Base-by-base conservation (phyloP, 768 basidiomycete genomes). In the Kwoniella bestiolae region DNA sequence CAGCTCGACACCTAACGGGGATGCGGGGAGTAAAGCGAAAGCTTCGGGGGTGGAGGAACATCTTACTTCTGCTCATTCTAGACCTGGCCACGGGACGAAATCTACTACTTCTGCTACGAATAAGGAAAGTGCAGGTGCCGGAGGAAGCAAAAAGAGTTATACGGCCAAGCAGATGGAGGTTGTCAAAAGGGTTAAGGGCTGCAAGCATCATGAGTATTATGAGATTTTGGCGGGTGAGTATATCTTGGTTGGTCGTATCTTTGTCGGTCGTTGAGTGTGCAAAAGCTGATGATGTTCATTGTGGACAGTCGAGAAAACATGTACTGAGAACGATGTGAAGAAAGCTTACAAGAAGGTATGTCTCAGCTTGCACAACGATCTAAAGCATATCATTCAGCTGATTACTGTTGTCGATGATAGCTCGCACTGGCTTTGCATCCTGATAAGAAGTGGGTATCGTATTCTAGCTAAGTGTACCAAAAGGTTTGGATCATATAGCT, bases 251-350 rank as follows among this genome's bases (percentile, higher is more conserved):
- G 51, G 86, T 89, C 73, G 79, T 84, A 35, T 97, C 97, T 94
- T 80, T 98, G 97, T 79, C 91, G 91, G 80, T 96, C 97, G 68
- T 81, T 97, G n/a, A n/a, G n/a, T n/a, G n/a, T n/a, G n/a, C n/a
- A n/a, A n/a, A n/a, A n/a, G n/a, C n/a, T n/a, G n/a, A n/a, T n/a
- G n/a, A n/a, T 71, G 85, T 86, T 5, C 35, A 76, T 77, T 59
- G 70, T 76, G 73, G 11, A 11, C 51, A 82, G 81, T 82, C 25
- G 74, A 81, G 55, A 71, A 69, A 47, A 71, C 60, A 0, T 80
- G 80, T 59, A 59, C 74, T 2, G 81, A 82, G 55, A 73, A 71
- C 25, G 80, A 81, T 57, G 74, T 82, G 21, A 79, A 96, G 85
- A 94, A 91, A 83, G 94, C 94, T 7, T 98, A 97, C 84, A 86